Percentiles rank a stretch among this genome's conserved stretches.
phyloP scores from a whole-genome alignment of 805 yeast genomes.

The Danielia reshetovae region DNA sequence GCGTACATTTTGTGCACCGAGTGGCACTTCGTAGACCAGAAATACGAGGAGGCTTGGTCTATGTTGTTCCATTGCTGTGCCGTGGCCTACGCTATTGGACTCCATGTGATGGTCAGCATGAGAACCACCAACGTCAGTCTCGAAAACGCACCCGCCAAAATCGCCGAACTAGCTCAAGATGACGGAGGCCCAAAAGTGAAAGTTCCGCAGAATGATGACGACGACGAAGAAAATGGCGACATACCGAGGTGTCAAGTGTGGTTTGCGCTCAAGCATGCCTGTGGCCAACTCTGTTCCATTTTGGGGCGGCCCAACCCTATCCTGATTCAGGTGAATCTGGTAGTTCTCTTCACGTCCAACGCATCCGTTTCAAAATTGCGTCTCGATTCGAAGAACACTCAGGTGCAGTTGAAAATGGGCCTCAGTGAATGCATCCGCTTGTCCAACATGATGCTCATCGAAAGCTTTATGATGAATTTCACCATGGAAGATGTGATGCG shows the following conservation, averaged over 20 bases:
- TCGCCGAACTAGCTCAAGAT: conserved; percentile 3
- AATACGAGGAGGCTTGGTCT: conserved; percentile 51
- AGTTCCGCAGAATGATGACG: conserved; percentile 11
- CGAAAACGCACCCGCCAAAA: conserved; percentile 3
- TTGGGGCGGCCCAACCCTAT: conserved; percentile 55
- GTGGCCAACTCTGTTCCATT: conserved; percentile 48
- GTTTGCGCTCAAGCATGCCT: conserved; percentile 46
- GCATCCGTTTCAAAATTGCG: conserved; percentile 13
- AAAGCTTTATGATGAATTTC: conserved; percentile 46
- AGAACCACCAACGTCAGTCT: conserved; percentile 9
- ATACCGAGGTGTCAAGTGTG: conserved; percentile 41
- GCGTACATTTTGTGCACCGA: conserved; percentile 50
- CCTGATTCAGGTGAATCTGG: conserved; percentile 30
- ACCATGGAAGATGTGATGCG: conserved; percentile 36
- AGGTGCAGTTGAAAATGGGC: conserved; percentile 41
- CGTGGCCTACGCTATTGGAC: conserved; percentile 48
- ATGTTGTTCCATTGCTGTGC: conserved; percentile 47
- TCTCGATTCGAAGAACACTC: conserved; percentile 20
- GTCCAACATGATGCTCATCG: conserved; percentile 48
- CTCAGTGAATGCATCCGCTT: conserved; percentile 46
- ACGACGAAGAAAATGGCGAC: conserved; percentile 34
- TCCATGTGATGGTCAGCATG: conserved; percentile 42
- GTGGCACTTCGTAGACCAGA: conserved; percentile 45
- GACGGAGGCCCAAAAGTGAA: conserved; percentile 16
- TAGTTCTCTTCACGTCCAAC: conserved; percentile 21